phyloP scores from a whole-genome alignment of 23 red algal genomes.

The Pyropia yezoensis region DNA sequence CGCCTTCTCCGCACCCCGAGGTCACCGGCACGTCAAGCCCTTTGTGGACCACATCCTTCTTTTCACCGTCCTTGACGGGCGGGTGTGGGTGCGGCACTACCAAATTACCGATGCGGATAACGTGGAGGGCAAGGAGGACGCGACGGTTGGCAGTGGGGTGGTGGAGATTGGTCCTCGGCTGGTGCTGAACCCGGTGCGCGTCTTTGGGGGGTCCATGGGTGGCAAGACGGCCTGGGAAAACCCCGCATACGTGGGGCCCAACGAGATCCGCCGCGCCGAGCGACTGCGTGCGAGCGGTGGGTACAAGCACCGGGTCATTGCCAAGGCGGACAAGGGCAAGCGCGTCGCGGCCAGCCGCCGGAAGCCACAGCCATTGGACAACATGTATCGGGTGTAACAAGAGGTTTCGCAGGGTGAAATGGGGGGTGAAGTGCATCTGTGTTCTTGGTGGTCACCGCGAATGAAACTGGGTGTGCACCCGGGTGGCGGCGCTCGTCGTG shows the following conservation, averaged over 20 bases:
- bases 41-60: slow-evolving; percentile 86
- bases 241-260: slow-evolving; percentile 65
- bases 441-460: too few species aligned
- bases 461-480: too few species aligned
- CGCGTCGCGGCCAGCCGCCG: too few species aligned
- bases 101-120: slow-evolving; percentile 82
- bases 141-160: slow-evolving; percentile 27
- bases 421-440: too few species aligned
- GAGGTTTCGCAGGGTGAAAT: too few species aligned
- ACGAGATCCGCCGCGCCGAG: slow-evolving; percentile 68
- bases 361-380: too few species aligned
- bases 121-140: slow-evolving; percentile 30
- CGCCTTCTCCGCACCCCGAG: slow-evolving; percentile 45
- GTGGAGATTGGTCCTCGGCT: slow-evolving; percentile 95
- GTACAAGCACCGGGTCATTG: too few species aligned
- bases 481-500: too few species aligned
- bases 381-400: too few species aligned
- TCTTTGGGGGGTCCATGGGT: slow-evolving; percentile 65
- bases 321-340: too few species aligned
- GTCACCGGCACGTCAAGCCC: slow-evolving; percentile 64
- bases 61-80: slow-evolving; percentile 60
- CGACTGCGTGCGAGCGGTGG: slow-evolving; percentile 27
- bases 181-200: slow-evolving; percentile 83
- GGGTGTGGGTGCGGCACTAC: slow-evolving; percentile 96
- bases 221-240: slow-evolving; percentile 88